Conservation (phyloP, 257 asterid species). For the Solanum pennellii region DNA sequence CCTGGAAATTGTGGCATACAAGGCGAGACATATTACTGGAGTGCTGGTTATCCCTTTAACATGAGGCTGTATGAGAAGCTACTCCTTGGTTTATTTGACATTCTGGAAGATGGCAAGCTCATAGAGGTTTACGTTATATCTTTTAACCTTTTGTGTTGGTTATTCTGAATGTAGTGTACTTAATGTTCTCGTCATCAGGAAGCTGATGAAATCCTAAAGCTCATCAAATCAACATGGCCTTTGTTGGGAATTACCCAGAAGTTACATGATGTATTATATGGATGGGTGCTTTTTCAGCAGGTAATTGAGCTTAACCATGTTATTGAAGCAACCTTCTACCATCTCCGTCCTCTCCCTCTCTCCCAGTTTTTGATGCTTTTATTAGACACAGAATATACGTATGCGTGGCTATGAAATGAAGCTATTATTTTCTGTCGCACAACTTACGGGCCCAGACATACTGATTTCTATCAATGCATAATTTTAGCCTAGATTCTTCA, state of each 20-base stretch:
- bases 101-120: slow-evolving; percentile 82
- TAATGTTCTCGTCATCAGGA: slow-evolving; percentile 43
- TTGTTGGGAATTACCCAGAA: slow-evolving; percentile 73
- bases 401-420: not conserved
- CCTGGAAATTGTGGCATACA: slow-evolving; percentile 69
- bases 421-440: not conserved
- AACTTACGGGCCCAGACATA: not conserved
- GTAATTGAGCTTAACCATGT: slow-evolving; percentile 20
- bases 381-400: not conserved
- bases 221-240: slow-evolving; percentile 76
- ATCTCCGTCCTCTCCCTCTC: not conserved
- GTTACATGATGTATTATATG: slow-evolving; percentile 66
- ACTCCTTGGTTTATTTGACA: slow-evolving; percentile 76
- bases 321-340: not conserved
- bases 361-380: not conserved
- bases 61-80: slow-evolving; percentile 79
- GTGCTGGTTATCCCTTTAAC: slow-evolving; percentile 68
- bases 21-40: slow-evolving; percentile 91
- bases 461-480: not conserved
- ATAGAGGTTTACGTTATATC: slow-evolving; percentile 53
- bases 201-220: slow-evolving; percentile 68
- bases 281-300: slow-evolving; percentile 96
- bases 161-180: not conserved
- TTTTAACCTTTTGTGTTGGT: not conserved
- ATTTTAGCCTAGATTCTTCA: not conserved